Percentiles rank a stretch among this genome's conserved stretches.
Evolutionary conservation across 2,329 filamentous ascomycete species (phyloP).

Genomic region (Akanthomyces dipterigenus): DNA sequence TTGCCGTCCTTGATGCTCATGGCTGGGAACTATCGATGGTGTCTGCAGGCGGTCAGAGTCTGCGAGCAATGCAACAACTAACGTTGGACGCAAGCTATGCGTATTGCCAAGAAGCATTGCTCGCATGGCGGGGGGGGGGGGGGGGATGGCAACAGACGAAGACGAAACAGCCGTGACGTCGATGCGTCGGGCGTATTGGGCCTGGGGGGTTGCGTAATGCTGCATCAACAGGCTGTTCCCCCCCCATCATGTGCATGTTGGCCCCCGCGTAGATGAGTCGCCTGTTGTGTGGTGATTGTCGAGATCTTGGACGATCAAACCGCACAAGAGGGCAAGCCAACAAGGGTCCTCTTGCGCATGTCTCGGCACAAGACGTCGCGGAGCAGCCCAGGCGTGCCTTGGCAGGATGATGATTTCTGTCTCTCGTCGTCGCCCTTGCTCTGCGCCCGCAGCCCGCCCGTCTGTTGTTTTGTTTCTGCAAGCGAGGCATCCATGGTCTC

Average conservation of each 20-base stretch:
- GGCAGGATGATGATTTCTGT: not conserved
- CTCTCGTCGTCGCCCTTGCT: not conserved
- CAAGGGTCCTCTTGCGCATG: not conserved
- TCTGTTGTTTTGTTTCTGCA: too few species aligned
- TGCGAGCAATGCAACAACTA: not conserved
- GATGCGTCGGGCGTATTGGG: not conserved
- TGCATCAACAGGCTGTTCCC: too few species aligned
- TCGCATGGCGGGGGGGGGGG: too few species aligned
- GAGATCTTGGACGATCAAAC: not conserved
- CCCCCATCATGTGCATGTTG: too few species aligned
- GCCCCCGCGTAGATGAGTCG: too few species aligned
- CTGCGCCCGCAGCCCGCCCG: not conserved
- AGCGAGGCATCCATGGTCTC: not conserved
- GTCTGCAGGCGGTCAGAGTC: not conserved
- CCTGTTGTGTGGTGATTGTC: too few species aligned
- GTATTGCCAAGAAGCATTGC: too few species aligned
- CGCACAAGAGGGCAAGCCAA: not conserved
- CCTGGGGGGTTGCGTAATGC: not conserved
- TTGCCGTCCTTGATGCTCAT: too few species aligned
- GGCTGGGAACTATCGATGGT: too few species aligned
- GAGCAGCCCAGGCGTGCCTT: not conserved
- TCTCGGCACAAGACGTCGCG: not conserved
- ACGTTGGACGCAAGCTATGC: too few species aligned
- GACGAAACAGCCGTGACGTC: slow-evolving; percentile 9
- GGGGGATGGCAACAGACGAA: slow-evolving; percentile 1